Base-by-base conservation (phyloP, 1,284 basidiomycete genomes). In the Ceratobasidium sp. region DNA sequence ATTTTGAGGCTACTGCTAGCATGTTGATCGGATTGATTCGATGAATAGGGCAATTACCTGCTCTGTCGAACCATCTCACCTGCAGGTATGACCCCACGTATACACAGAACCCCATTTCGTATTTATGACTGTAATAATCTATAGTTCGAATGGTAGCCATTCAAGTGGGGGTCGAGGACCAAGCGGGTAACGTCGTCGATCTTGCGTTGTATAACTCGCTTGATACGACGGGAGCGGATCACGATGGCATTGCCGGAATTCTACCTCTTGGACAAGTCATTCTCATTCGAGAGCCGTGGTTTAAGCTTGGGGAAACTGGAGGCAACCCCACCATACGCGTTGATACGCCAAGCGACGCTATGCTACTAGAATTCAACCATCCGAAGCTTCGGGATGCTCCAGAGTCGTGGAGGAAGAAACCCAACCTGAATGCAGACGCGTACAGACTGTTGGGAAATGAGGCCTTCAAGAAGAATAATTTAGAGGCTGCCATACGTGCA, bases 241-340 rank as follows among this genome's bases (percentile, higher is more conserved):
- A 72, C 7, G 50, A 72, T 2, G 74, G 76, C 17, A 57, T 79
- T 50, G 75, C 79, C 50, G 50, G 57, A 0, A 31, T 80, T 1
- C 76, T 79, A 62, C 75, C 78, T 1, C 53, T 76, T n/a, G 78
- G 78, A 1, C 70, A 72, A 1, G 62, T 77, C 35, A 67, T 79
- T 32, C 75, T 75, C 22, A 75, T 80, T 34, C 75, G 77, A n/a
- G 79, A 80, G 60, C 79, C 79, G 3, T 74, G 71, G 2, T 75
- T 75, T 69, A 78, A 78, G 62, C 58, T 70, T 7, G 71, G 75
- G 5, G 45, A 69, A 17, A 47, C 71, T 15, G 74, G 72, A 6
- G 42, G 22, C 49, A 47, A 71, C 20, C 72, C 75, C 4, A 69
- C 76, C n/a, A 68, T 79, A 4, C 77, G 77, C 7, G 71, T 79